phyloP scores from a whole-genome alignment of 2,329 filamentous ascomycete species.

The Trichoderma sp. region DNA sequence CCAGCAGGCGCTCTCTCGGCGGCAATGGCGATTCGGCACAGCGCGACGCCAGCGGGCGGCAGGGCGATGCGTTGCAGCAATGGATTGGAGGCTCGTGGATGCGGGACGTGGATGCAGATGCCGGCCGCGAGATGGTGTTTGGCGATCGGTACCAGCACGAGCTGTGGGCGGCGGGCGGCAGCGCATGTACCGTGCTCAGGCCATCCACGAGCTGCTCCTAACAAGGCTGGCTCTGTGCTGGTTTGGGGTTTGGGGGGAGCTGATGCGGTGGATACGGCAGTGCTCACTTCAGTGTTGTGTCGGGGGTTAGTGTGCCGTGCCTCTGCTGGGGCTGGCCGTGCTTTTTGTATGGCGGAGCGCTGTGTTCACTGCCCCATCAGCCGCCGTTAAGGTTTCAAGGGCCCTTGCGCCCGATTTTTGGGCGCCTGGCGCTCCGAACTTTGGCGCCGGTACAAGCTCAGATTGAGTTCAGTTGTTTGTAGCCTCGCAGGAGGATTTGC shows the following conservation, averaged over 20 bases:
- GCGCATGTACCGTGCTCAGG: slow-evolving; percentile 20
- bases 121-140: slow-evolving; percentile 25
- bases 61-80: slow-evolving; percentile 19
- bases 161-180: not conserved
- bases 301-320: not conserved
- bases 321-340: not conserved
- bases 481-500: not conserved
- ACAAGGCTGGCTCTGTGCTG: not conserved
- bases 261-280: not conserved
- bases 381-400: slow-evolving; percentile 4
- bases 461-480: not conserved
- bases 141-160: slow-evolving; percentile 19
- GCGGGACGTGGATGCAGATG: slow-evolving; percentile 26
- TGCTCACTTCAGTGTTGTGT: not conserved
- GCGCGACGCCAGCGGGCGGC: slow-evolving; percentile 19
- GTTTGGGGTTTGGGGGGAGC: not conserved
- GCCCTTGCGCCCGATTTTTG: not conserved
- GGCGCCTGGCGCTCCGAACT: not conserved
- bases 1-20: not conserved
- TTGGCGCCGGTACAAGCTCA: not conserved
- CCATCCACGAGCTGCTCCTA: slow-evolving; percentile 6
- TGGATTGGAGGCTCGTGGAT: slow-evolving; percentile 16
- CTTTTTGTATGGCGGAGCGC: not conserved
- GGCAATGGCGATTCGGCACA: slow-evolving; percentile 19
- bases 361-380: not conserved